Base-by-base conservation (phyloP, 768 basidiomycete species). In the Termitomyces sp. region DNA sequence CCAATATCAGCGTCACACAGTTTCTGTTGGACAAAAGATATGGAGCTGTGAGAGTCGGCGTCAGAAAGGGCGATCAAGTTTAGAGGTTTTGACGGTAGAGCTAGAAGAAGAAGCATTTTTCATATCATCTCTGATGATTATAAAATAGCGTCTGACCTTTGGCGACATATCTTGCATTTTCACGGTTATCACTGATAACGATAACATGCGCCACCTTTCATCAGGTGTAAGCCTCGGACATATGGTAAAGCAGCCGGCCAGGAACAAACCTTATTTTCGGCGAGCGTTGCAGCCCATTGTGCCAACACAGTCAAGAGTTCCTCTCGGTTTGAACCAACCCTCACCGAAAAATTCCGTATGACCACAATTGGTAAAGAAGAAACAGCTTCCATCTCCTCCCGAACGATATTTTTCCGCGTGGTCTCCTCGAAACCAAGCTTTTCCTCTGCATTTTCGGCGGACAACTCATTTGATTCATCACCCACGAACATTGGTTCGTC, bases 161-260 rank as follows among this genome's bases (percentile, higher is more conserved):
- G 0, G 92, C 85, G 7, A 98, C 74, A n/a, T 82, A 77, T 67
- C 93, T 97, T 1, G 85, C 78, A 57, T 95, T 89, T 64, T 94
- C 93, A 28, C 90, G 83, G 63, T 93, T 94, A 67, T 98, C 92
- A 63, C 92, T 92, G 45, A 94, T 74, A 35, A 98, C 84, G 49
- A 99, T 76, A 47, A 97, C 93, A 70, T 98, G 95, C 0, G 96
- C 96, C 56, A 92, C 76, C 91, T 94, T 60, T 24, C 20, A 24
- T 44, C 24, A 43, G 30, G 24, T 55, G 33, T 49, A 56, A 45
- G n/a, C 9, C 8, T 41, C 8, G 47, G 49, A 51, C 8, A 13
- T 36, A 14, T 18, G 51, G 7, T 33, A 40, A 53, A 26, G 7
- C 2, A 33, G 20, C 14, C 20, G 6, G 35, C 30, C 24, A 48